Evolutionary conservation across 176 grass and related monocot species (phyloP).

Genomic region (Cenchrus purpureus): DNA sequence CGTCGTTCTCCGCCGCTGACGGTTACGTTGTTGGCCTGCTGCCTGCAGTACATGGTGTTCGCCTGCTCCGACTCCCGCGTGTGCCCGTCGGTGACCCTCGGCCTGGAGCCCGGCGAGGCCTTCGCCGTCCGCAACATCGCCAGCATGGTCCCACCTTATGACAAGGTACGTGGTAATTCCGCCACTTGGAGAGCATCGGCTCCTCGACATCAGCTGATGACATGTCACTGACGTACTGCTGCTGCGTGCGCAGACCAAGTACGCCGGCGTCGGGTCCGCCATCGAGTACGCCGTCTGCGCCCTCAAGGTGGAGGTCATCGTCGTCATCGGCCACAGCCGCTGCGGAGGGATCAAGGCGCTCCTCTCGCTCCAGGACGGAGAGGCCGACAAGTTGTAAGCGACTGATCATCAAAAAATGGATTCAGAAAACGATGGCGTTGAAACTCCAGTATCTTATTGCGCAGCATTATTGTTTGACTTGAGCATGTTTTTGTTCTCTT

Average conservation of each 20-base stretch:
- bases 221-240: neutral
- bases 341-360: slow-evolving; percentile 99
- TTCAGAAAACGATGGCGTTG: no score
- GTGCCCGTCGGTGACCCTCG: slow-evolving; percentile 90
- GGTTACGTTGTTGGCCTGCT: neutral
- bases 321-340: slow-evolving; percentile 96
- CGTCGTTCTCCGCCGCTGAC: neutral
- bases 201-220: neutral
- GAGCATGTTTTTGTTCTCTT: neutral
- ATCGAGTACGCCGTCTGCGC: slow-evolving; percentile 86
- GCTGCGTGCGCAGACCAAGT: slow-evolving; percentile 40
- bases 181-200: neutral
- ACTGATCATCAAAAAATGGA: no score
- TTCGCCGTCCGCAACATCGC: slow-evolving; percentile 94
- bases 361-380: slow-evolving; percentile 77
- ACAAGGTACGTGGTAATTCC: slow-evolving; percentile 50
- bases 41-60: slow-evolving; percentile 94
- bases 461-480: neutral
- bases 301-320: slow-evolving; percentile 83
- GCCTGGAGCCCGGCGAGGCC: slow-evolving; percentile 85
- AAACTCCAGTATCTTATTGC: neutral
- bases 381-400: slow-evolving; percentile 31
- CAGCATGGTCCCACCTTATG: slow-evolving; percentile 78
- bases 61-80: slow-evolving; percentile 91
- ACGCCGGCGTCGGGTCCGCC: slow-evolving; percentile 73